Evolutionary conservation across 257 asterid species (phyloP), one percentile per base, ranked within the genome.

Genomic region (Buddleja alternifolia): DNA sequence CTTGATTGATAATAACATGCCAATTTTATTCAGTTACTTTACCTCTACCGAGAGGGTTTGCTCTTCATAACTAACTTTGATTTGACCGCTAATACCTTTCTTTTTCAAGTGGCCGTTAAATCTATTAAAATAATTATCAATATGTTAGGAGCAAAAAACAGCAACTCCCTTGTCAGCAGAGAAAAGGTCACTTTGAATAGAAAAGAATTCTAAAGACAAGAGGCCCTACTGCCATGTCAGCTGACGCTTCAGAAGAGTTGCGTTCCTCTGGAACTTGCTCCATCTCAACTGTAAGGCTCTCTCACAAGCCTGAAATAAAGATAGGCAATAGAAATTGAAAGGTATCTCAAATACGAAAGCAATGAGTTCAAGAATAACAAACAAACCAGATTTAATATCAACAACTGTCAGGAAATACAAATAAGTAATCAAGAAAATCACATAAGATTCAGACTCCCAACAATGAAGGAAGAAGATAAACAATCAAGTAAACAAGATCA

Each of bases 21-120:
- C 57, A 64, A 59, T 39, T 55, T 21, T 16, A 65, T 63, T 53
- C 75, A 69, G 55, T 17, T 76, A 77, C 25, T 75, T 79, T 79
- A 91, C 97, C 95, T 89, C 96, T 51, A 92, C 70, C 23, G 96
- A 81, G 66, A 92, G 98, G 46, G 96, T 87, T 85, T 89, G 84
- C 55, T 85, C 84, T 66, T 89, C 95, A 78, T 78, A 87, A 73
- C 78, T 65, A 81, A 92, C 95, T 68, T 68, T 86, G 78, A 87
- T 88, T 53, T 80, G 81, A 73, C 97, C 97, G 29, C 89, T 87
- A 77, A 89, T 81, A 58, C 97, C 96, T 81, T 92, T 89, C 87
- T 82, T 92, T 73, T 80, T 80, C 85, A 92, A 76, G 80, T 92
- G 96, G 68, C 89, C 88, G 84, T 89, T 92, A 75, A 92, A 91